Conservation (phyloP, 2,329 filamentous ascomycete species). For the Lasiodiplodia hormozganensis region DNA sequence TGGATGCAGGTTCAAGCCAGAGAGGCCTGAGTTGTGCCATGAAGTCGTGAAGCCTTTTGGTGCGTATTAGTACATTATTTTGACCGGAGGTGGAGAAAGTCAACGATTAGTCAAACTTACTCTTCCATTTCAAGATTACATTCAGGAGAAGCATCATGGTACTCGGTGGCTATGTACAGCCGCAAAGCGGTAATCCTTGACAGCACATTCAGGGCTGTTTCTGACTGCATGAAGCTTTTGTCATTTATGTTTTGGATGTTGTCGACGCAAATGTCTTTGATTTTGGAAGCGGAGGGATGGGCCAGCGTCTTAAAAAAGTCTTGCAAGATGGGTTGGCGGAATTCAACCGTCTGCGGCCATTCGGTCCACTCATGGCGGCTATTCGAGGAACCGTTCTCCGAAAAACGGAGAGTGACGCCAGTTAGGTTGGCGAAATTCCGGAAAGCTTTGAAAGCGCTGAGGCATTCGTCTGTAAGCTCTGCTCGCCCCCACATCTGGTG, state of each 20-base stretch:
- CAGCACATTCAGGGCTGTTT: background rate
- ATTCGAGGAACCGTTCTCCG: background rate
- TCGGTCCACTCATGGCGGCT: background rate
- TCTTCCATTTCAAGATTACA: background rate
- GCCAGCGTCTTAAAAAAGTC: background rate
- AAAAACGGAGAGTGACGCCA: background rate
- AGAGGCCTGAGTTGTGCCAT: slow-evolving; percentile 30
- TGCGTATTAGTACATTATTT: background rate
- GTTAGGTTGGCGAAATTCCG: background rate
- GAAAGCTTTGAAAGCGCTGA: background rate
- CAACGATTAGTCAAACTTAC: background rate
- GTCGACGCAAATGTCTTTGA: background rate
- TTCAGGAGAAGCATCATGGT: background rate
- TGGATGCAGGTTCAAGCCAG: slow-evolving; percentile 37
- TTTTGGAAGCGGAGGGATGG: background rate
- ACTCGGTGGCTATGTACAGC: background rate
- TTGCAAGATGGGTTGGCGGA: background rate
- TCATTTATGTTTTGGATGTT: slow-evolving; percentile 16
- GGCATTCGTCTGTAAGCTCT: background rate
- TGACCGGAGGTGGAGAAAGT: no score
- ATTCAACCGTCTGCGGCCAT: background rate
- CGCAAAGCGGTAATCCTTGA: background rate
- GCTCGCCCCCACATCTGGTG: background rate
- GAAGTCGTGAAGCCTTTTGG: slow-evolving; percentile 34
- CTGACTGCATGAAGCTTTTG: background rate